Evolutionary conservation across 352 stramenopile species (phyloP).

Genomic region (Paralagenidium karlingii): DNA sequence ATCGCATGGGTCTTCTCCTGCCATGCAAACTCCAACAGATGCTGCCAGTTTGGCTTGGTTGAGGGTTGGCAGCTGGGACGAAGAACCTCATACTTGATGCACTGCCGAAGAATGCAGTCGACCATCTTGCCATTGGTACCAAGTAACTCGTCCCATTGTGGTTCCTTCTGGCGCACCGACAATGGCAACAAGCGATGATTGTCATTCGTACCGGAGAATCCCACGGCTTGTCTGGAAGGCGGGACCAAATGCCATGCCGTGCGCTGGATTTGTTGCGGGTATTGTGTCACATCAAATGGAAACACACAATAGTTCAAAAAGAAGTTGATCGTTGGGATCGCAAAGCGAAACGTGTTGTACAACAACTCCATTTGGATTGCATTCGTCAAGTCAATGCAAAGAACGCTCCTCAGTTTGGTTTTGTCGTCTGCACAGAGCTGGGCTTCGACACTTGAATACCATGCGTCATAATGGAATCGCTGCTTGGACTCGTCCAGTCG

Average conservation of each 20-base stretch:
- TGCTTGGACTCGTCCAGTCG: conserved; percentile 51
- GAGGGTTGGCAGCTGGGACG: conserved; percentile 1
- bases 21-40: conserved; percentile 24
- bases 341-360: conserved; percentile 29
- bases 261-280: conserved; percentile 43
- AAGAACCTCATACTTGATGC: conserved; percentile 1
- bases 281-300: conserved; percentile 68
- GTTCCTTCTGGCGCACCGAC: conserved; percentile 48
- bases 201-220: conserved; percentile 87
- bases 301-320: conserved; percentile 79
- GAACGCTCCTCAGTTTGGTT: conserved; percentile 29
- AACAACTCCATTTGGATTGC: conserved; percentile 41
- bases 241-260: conserved; percentile 82
- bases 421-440: conserved; percentile 5
- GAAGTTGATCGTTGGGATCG: conserved; percentile 76
- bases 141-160: conserved; percentile 25
- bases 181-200: conserved; percentile 68
- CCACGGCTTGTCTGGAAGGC: no score
- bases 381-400: conserved; percentile 71
- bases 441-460: conserved; percentile 31
- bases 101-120: conserved; percentile 57
- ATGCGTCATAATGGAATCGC: conserved; percentile 43
- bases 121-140: conserved; percentile 85
- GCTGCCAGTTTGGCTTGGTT: no score
- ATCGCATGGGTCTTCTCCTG: conserved; percentile 35